Percentiles rank a stretch among this genome's conserved stretches.
Conservation (phyloP, 192 early-diverging fungal genomes). For the Coemansia sp. region DNA sequence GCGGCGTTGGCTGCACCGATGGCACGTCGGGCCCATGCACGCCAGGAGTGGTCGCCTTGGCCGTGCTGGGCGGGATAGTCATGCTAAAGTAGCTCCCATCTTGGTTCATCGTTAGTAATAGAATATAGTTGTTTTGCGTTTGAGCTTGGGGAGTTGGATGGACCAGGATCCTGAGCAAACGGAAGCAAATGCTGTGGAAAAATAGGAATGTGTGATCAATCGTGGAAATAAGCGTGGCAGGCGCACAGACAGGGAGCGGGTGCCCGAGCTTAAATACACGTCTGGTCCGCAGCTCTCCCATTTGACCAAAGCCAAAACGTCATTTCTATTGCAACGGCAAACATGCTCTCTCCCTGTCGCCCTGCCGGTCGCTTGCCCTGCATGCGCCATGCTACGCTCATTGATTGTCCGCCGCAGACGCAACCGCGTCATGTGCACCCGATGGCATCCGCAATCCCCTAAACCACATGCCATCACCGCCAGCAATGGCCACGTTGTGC, state of each 20-base stretch:
- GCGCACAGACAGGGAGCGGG: too few species aligned
- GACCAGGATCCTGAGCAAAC: neutral
- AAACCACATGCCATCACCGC: neutral
- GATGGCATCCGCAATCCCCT: neutral
- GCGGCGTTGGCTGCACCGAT: slow-evolving; percentile 38
- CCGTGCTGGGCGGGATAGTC: slow-evolving; percentile 47
- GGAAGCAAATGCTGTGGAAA: neutral
- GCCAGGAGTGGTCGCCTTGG: slow-evolving; percentile 53
- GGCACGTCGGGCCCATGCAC: slow-evolving; percentile 40
- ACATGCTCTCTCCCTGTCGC: neutral
- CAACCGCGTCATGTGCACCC: slow-evolving; percentile 4
- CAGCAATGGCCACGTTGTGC: neutral
- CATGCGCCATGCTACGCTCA: neutral
- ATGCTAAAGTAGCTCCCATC: slow-evolving; percentile 52
- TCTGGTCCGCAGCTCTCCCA: too few species aligned
- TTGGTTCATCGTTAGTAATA: slow-evolving; percentile 21
- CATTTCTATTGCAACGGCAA: neutral
- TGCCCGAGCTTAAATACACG: slow-evolving; percentile 4
- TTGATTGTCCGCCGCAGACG: slow-evolving; percentile 6
- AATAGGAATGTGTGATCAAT: neutral
- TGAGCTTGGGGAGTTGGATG: too few species aligned
- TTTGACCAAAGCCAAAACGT: too few species aligned
- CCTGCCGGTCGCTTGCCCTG: slow-evolving; percentile 5
- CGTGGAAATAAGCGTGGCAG: neutral
- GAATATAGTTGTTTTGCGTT: neutral